Conservation (phyloP, 2,329 filamentous ascomycete species). For the Cladophialophora carrionii region DNA sequence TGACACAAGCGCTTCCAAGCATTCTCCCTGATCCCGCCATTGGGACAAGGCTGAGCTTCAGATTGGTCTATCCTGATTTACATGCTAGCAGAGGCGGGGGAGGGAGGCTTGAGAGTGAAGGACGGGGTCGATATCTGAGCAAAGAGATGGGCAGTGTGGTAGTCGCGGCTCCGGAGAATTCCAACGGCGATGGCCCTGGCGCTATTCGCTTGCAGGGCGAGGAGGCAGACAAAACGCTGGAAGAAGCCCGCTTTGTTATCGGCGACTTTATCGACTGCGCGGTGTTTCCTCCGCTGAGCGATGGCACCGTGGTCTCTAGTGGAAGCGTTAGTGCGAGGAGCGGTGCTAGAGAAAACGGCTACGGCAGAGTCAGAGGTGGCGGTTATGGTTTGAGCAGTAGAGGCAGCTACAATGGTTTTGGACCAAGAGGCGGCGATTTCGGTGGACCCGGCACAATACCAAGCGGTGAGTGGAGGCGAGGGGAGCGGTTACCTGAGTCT, state of each 20-base stretch:
- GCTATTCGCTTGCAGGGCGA: slow-evolving; percentile 51
- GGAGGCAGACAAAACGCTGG: slow-evolving; percentile 72
- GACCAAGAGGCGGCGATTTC: slow-evolving; percentile 47
- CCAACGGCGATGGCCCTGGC: slow-evolving; percentile 48
- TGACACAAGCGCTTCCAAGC: slow-evolving; percentile 68
- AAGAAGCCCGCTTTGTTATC: slow-evolving; percentile 78
- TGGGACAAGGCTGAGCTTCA: slow-evolving; percentile 84
- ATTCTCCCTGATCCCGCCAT: slow-evolving; percentile 69
- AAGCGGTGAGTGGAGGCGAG: slow-evolving; percentile 54
- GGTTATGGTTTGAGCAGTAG: slow-evolving; percentile 48
- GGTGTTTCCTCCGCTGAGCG: slow-evolving; percentile 72
- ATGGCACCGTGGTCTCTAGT: slow-evolving; percentile 66
- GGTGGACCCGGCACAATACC: slow-evolving; percentile 43
- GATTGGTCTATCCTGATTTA: slow-evolving; percentile 81
- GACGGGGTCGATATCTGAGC: slow-evolving; percentile 67
- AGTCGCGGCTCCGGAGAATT: slow-evolving; percentile 57
- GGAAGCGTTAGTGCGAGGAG: slow-evolving; percentile 38
- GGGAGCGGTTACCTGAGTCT: slow-evolving; percentile 51
- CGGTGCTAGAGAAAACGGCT: slow-evolving; percentile 50
- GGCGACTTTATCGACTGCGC: slow-evolving; percentile 87
- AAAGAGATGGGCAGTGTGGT: slow-evolving; percentile 85
- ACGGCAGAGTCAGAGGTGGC: slow-evolving; percentile 46
- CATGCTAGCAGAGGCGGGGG: slow-evolving; percentile 45
- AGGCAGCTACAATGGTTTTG: slow-evolving; percentile 48
- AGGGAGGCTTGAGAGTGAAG: slow-evolving; percentile 35